Conservation (phyloP, 2,329 filamentous ascomycete species). For the Sporothrix dimorphospora region DNA sequence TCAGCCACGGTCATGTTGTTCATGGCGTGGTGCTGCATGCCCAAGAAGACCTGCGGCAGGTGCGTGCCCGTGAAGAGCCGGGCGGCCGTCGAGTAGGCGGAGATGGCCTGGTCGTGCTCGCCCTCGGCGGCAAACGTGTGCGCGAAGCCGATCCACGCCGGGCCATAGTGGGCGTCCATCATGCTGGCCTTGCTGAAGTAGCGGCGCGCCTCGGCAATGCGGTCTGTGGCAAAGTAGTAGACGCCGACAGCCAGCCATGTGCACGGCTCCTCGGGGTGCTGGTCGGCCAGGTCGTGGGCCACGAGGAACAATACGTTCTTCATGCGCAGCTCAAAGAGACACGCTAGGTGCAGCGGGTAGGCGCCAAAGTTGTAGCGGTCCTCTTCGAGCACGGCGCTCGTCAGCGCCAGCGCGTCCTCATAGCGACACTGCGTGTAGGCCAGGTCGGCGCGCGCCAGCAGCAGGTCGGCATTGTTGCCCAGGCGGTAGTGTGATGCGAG, state of each 20-base stretch:
- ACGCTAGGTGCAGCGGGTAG: slow-evolving; percentile 89
- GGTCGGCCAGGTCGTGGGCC: slow-evolving; percentile 89
- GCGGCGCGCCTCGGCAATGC: slow-evolving; percentile 88
- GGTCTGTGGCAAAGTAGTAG: slow-evolving; percentile 88
- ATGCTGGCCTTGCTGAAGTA: slow-evolving; percentile 98
- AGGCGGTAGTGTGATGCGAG: slow-evolving; percentile 93
- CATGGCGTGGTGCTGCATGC: slow-evolving; percentile 96
- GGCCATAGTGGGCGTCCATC: slow-evolving; percentile 96
- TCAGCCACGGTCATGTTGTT: slow-evolving; percentile 94
- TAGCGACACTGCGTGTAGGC: slow-evolving; percentile 95
- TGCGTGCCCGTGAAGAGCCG: slow-evolving; percentile 96
- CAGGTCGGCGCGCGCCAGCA: slow-evolving; percentile 86
- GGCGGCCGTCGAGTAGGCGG: slow-evolving; percentile 93
- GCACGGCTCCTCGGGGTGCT: slow-evolving; percentile 86
- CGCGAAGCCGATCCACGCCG: slow-evolving; percentile 98
- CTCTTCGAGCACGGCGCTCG: slow-evolving; percentile 76
- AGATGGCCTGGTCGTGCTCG: slow-evolving; percentile 97
- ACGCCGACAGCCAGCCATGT: slow-evolving; percentile 93
- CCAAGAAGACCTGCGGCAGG: slow-evolving; percentile 90
- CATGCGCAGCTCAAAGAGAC: slow-evolving; percentile 82
- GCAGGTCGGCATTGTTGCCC: slow-evolving; percentile 81
- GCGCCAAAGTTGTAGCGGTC: slow-evolving; percentile 89
- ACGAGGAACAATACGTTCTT: slow-evolving; percentile 91
- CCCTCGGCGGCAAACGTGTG: slow-evolving; percentile 98
- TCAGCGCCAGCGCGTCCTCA: slow-evolving; percentile 81